Evolutionary conservation across 192 early-diverging fungal species (phyloP).

Genomic region (Rhizoclosmatium sp.): DNA sequence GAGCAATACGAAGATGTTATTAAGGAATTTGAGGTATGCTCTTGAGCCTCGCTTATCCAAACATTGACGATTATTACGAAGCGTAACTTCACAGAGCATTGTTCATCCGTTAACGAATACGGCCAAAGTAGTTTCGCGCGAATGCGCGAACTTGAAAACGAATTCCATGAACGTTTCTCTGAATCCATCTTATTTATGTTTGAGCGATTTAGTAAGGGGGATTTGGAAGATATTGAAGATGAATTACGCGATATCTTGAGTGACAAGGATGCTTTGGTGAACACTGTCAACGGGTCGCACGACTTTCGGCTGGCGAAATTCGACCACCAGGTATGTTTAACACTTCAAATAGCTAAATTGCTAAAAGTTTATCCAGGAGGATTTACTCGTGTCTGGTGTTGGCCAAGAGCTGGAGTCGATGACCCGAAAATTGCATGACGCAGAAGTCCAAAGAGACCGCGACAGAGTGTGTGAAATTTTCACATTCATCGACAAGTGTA

Average conservation of each 20-base stretch:
- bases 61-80: neutral
- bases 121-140: slow-evolving; percentile 59
- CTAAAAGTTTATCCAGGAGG: slow-evolving; percentile 51
- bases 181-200: slow-evolving; percentile 58
- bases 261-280: slow-evolving; percentile 67
- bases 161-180: slow-evolving; percentile 63
- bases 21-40: slow-evolving; percentile 63
- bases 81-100: slow-evolving; percentile 65
- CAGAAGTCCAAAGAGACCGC: slow-evolving; percentile 60
- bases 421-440: slow-evolving; percentile 56
- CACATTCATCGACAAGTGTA: slow-evolving; percentile 61
- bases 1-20: slow-evolving; percentile 72
- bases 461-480: slow-evolving; percentile 65
- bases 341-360: neutral
- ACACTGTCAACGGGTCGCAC: slow-evolving; percentile 67
- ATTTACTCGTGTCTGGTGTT: slow-evolving; percentile 58
- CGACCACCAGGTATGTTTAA: slow-evolving; percentile 54
- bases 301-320: slow-evolving; percentile 64
- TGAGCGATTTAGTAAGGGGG: slow-evolving; percentile 67
- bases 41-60: neutral
- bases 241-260: slow-evolving; percentile 53
- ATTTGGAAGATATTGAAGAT: slow-evolving; percentile 61
- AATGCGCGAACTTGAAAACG: slow-evolving; percentile 67
- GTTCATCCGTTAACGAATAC: slow-evolving; percentile 54
- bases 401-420: slow-evolving; percentile 56